phyloP scores from a whole-genome alignment of 176 grass and related monocot species.

The Carex littledalei region DNA sequence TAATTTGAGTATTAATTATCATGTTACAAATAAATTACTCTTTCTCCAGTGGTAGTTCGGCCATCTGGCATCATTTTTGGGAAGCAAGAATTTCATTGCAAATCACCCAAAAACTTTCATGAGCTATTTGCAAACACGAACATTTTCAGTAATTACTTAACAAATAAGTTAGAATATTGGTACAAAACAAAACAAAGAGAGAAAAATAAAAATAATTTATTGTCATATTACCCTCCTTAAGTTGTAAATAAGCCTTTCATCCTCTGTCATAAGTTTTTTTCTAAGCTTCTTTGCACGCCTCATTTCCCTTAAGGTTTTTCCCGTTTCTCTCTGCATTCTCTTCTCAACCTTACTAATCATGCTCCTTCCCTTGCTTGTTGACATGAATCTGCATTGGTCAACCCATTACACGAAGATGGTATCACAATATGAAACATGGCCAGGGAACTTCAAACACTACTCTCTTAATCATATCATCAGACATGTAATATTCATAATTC shows the following conservation, averaged over 20 bases:
- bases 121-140: background rate
- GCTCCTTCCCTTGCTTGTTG: constrained; percentile 71
- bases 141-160: background rate
- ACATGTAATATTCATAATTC: background rate
- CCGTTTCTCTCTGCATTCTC: constrained; percentile 83
- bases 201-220: background rate
- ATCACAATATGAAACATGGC: background rate
- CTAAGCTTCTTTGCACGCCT: constrained; percentile 81
- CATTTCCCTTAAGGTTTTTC: constrained; percentile 79
- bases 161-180: background rate
- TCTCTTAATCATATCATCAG: constrained; percentile 1
- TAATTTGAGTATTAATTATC: background rate
- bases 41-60: background rate
- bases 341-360: constrained; percentile 96
- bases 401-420: background rate
- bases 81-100: background rate
- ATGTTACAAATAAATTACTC: background rate
- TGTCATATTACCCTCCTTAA: constrained; percentile 48
- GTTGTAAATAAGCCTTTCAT: constrained; percentile 86
- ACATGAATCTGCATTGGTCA: constrained; percentile 50
- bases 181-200: background rate
- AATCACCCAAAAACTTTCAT: background rate
- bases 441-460: background rate
- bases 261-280: constrained; percentile 95
- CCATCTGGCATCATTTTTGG: background rate